Base-by-base conservation (phyloP, 1,284 basidiomycete species). In the Heliocybe sulcata region DNA sequence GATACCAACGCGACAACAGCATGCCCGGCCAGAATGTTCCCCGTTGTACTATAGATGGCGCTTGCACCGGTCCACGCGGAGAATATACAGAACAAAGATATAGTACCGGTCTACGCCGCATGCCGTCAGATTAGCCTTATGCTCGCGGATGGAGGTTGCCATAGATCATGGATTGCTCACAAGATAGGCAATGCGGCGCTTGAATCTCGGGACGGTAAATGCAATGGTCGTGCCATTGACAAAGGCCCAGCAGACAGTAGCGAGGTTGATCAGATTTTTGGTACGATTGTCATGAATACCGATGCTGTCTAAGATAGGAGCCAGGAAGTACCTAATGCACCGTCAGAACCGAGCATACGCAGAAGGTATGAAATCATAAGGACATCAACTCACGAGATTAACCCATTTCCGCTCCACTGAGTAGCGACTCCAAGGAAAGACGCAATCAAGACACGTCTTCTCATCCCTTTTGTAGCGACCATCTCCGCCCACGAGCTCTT, bases 201-300 rank as follows among this genome's bases (percentile, higher is more conserved):
- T 76, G 62, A 79, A 74, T 49, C 73, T 67, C 12, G 80, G 72
- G 12, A 77, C 71, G 4, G 72, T 74, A 35, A 80, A 60, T 9
- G 80, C 81, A 25, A 81, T 67, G 49, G 71, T 59, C 1, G 76
- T 77, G 16, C 74, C 80, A 56, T 80, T 80, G 35, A 80, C 56
- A 59, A 81, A 77, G 49, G 77, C 76, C 78, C 78, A 83, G 63
- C 74, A 76, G 9, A 77, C 77, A 56, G 73, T 71, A 9, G 75
- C 77, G 49, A 81, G 64, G 64, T 82, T 83, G 67, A 83, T 77
- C 35, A 77, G 62, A 61, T 79, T 77, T 67, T 80, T 76, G 25
- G 73, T 73, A 16, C 67, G 69, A 62, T 80, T 79, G 57, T 74
- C 71, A 49, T 67, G 65, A 29, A 77, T 67, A n/a, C 76, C 76